These are phyloP conservation scores for Candida chauliodis DNA, from an alignment of 805 yeast species.

Conservation along the genomic window DNA sequence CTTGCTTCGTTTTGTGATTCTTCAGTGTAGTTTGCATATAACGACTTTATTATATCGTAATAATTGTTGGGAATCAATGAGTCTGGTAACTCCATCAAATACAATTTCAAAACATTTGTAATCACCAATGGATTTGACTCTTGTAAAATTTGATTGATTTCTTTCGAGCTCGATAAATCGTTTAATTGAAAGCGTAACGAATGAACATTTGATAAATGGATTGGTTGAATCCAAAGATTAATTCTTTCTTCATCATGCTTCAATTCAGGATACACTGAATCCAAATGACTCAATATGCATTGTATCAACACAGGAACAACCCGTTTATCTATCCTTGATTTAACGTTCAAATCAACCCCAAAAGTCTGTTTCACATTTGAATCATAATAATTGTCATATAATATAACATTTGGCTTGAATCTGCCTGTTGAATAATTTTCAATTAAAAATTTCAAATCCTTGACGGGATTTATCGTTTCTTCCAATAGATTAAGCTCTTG, in stretches of 20 bases:
- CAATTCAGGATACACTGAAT: slow-evolving; percentile 65
- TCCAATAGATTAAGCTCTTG: slow-evolving; percentile 64
- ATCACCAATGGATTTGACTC: slow-evolving; percentile 52
- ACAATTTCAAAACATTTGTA: slow-evolving; percentile 67
- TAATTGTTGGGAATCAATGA: slow-evolving; percentile 63
- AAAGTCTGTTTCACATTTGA: slow-evolving; percentile 66
- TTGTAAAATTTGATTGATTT: slow-evolving; percentile 31
- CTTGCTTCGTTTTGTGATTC: slow-evolving; percentile 40
- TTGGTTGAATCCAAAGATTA: slow-evolving; percentile 65
- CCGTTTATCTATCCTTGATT: slow-evolving; percentile 67
- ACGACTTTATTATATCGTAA: slow-evolving; percentile 64
- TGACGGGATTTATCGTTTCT: slow-evolving; percentile 66
- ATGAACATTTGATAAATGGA: slow-evolving; percentile 59
- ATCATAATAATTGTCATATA: slow-evolving; percentile 78
- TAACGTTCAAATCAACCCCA: slow-evolving; percentile 72
- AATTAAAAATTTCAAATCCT: slow-evolving; percentile 63
- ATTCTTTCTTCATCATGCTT: slow-evolving; percentile 66
- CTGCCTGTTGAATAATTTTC: slow-evolving; percentile 71
- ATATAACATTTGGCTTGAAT: slow-evolving; percentile 65
- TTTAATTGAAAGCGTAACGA: slow-evolving; percentile 54
- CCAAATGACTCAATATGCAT: slow-evolving; percentile 62
- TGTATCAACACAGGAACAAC: slow-evolving; percentile 69
- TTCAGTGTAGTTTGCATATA: slow-evolving; percentile 51
- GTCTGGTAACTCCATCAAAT: slow-evolving; percentile 75
- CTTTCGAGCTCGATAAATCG: slow-evolving; percentile 23